Percentiles rank a stretch among this genome's conserved stretches.
These are phyloP conservation scores for Russula sp. DNA, from an alignment of 768 basidiomycete species.

Conservation along the genomic window DNA sequence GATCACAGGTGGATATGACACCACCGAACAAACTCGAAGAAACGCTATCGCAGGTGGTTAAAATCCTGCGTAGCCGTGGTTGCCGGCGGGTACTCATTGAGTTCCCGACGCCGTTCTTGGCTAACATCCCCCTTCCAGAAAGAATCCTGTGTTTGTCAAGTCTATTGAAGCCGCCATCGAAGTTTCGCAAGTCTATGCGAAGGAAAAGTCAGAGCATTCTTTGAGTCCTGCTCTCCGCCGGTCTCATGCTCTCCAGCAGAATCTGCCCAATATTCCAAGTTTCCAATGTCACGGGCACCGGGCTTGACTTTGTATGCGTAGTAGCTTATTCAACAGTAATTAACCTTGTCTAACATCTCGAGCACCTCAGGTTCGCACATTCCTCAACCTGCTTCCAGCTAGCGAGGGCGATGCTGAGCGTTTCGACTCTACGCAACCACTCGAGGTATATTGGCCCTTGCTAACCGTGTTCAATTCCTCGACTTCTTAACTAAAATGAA, in stretches of 20 bases:
- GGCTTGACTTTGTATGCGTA: conserved; percentile 64
- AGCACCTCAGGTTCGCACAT: conserved; percentile 64
- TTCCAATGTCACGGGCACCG: conserved; percentile 94
- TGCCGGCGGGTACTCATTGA: conserved; percentile 58
- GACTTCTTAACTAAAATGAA: conserved; percentile 15
- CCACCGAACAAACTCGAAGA: conserved; percentile 88
- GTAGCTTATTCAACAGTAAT: background rate
- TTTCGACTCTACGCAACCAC: conserved; percentile 72
- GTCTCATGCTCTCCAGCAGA: conserved; percentile 40
- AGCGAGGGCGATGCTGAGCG: conserved; percentile 81
- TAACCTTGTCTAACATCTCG: background rate
- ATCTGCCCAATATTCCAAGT: conserved; percentile 89
- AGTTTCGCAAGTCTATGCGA: conserved; percentile 67
- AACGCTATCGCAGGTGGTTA: conserved; percentile 87
- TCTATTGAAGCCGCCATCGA: conserved; percentile 79
- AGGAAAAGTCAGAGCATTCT: conserved; percentile 53
- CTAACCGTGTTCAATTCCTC: background rate
- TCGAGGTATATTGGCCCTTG: conserved; percentile 53
- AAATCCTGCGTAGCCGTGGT: conserved; percentile 89
- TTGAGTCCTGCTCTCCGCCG: background rate
- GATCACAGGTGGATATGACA: conserved; percentile 87
- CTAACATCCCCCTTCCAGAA: conserved; percentile 45
- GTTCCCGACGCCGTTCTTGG: background rate
- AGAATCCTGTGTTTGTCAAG: conserved; percentile 81
- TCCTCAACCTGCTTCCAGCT: conserved; percentile 87